Evolutionary conservation across 352 stramenopile genomes (phyloP), one percentile per base, ranked within the genome.

Genomic region (Pythium coloratum): DNA sequence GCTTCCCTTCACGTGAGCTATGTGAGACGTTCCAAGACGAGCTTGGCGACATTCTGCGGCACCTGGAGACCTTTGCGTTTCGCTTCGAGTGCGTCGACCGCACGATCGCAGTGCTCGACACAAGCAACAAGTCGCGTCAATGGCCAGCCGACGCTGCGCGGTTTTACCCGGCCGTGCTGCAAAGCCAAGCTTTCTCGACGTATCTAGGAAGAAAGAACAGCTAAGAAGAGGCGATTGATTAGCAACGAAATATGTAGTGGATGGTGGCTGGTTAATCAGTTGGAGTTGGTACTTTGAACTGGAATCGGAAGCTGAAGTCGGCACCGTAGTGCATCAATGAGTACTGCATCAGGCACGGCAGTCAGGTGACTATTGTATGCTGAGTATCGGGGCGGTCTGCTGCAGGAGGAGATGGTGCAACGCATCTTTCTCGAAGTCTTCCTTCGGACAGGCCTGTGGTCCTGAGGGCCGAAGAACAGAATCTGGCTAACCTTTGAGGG

Each of bases 181-280:
- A 86, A 42, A 89, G 75, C 6, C 82, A 90, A 64, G 82, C 82
- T 7, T 80, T 87, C 56, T 89, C 82, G 5, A 77, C 75, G n/a
- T 73, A 81, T 32, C 61, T 81, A 6, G 73, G 71, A 16, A 32
- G 63, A 34, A 40, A 56, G 18, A 53, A 13, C 38, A 30, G 33
- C 30, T 26, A 58, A 18, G 24, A 65, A 16, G 36, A 42, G 20
- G 20, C 20, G 20, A 24, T 24, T 24, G 20, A 24, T 24, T 24
- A 24, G 20, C 20, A 24, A 24, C 20, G 20, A 24, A 24, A 24
- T 24, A 24, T 24, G 20, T 24, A 24, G 20, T 24, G 20, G 20
- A 24, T 24, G 20, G 20, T 24, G 20, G 20, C 20, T 24, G 20
- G 20, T 24, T 24, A 24, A 24, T 51, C 44, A 2, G 30, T 8